Base-by-base conservation (phyloP, 2,329 filamentous ascomycete genomes). In the Pseudogymnoascus sp. region DNA sequence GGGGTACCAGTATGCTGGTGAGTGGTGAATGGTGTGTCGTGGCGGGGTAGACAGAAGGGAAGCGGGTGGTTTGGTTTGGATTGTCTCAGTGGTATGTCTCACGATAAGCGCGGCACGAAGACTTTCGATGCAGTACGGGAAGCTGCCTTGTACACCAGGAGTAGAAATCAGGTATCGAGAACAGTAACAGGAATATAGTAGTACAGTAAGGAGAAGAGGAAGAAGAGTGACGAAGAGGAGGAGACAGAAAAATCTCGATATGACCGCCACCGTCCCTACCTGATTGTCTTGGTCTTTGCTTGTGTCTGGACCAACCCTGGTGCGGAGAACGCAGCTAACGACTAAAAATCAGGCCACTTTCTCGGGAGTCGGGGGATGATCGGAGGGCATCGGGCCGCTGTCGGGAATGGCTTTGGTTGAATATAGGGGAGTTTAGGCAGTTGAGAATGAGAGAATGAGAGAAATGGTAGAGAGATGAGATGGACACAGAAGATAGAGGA, bases 261-360 rank as follows among this genome's bases (percentile, higher is more conserved):
- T 34, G 12, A 6, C 44, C 12, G 44, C 8, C 25, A 12, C 21
- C n/a, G 4, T 23, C 25, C 25, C 25, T 34, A 34, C 25, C 25
- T 56, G 25, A 5, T 56, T 31, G 8, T 31, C 25, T 31, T 53
- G 46, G 46, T 31, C 6, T n/a, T 14, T 56, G 46, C 46, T 56
- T 53, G 46, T 14, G 7, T 56, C 25, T 18, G 8, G 46, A 16
- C 31, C 46, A 56, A n/a, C 25, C 14, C 21, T 28, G 25, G 46
- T 18, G n/a, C 21, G 16, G 11, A 28, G 12, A 50, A 28, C 14
- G 44, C 25, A 56, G 46, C 25, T 56, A 56, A 56, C 25, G 46
- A 56, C 25, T 12, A 56, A 56, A 12, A 56, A 56, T 56, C 46
- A 56, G 46, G 46, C 46, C 46, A 56, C 46, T 56, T 56, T 56